phyloP scores from a whole-genome alignment of 805 yeast genomes.

The Jamesozyma piceae region DNA sequence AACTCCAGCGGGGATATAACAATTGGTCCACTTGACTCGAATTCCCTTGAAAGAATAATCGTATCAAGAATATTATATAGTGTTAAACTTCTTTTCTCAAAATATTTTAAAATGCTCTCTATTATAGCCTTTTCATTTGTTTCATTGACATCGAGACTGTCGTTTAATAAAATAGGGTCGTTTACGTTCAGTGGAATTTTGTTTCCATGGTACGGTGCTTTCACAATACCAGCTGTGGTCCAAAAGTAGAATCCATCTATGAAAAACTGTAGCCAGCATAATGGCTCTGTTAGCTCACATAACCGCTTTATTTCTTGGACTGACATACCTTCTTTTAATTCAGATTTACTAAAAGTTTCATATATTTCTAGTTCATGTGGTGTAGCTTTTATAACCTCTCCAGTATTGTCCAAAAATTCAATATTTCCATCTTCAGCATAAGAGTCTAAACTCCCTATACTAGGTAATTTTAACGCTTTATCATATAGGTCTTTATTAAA shows the following conservation, averaged over 20 bases:
- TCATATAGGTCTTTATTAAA: slow-evolving; percentile 22
- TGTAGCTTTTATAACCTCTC: slow-evolving; percentile 17
- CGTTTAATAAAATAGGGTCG: background rate
- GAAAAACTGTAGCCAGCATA: slow-evolving; percentile 26
- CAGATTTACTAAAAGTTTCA: slow-evolving; percentile 8
- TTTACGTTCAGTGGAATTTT: background rate
- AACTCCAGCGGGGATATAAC: slow-evolving; percentile 16
- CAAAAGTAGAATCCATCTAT: slow-evolving; percentile 25
- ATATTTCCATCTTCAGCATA: background rate
- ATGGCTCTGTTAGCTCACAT: slow-evolving; percentile 15
- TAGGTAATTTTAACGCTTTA: slow-evolving; percentile 15
- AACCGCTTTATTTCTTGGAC: slow-evolving; percentile 4
- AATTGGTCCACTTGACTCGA: slow-evolving; percentile 9
- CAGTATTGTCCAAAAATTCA: slow-evolving; percentile 9
- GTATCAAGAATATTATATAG: slow-evolving; percentile 12
- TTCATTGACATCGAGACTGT: slow-evolving; percentile 6
- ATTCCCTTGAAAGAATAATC: slow-evolving; percentile 11
- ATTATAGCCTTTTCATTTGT: slow-evolving; percentile 3
- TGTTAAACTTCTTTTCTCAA: slow-evolving; percentile 12
- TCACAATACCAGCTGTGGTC: slow-evolving; percentile 23
- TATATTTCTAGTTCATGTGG: slow-evolving; percentile 21
- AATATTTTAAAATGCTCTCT: slow-evolving; percentile 12
- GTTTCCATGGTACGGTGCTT: slow-evolving; percentile 19
- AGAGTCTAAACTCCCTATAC: slow-evolving; percentile 2
- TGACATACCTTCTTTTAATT: slow-evolving; percentile 15